Base-by-base conservation (phyloP, 371 early-diverging fungal genomes). In the Basidiobolus heterosporus region DNA sequence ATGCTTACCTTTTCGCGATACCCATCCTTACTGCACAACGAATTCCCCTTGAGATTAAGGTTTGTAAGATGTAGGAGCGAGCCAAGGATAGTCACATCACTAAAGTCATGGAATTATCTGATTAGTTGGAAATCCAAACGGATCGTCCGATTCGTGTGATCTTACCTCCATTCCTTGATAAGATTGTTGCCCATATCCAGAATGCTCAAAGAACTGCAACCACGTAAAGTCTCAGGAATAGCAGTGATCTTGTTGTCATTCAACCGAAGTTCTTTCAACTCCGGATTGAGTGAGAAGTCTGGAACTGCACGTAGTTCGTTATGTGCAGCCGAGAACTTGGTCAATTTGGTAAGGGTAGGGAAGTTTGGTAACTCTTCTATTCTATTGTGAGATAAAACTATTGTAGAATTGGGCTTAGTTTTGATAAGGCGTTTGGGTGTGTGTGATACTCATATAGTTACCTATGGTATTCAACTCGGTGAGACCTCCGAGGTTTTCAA, bases 21-120 rank as follows among this genome's bases (percentile, higher is more conserved):
- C 39, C 69, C 69, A 4, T 72, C 67, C 54, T 71, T 69, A 1
- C 64, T 54, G n/a, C 73, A 61, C 36, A 88, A 61, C 17, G 82
- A 82, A 49, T 90, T 90, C 11, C 85, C 88, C 40, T 80, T 80
- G 22, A 90, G 57, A 48, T 77, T 88, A 15, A 90, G 60, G 41
- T 87, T 82, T 47, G 66, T 61, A 22, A 90, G 57, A 24, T 66
- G 55, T 11, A 68, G 47, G 30, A 85, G 51, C 0, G 74, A 68
- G 1, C 74, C 70, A 17, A 85, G 58, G 1, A 74, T 53, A n/a
- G 74, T 80, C 24, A 82, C 56, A 47, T 78, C 79, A 9, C 65
- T 67, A n/a, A n/a, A n/a, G n/a, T n/a, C n/a, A n/a, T n/a, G n/a
- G n/a, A n/a, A n/a, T n/a, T n/a, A n/a, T n/a, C n/a, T n/a, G 43